Conservation (phyloP, 768 basidiomycete species). For the Obba rivulosa region DNA sequence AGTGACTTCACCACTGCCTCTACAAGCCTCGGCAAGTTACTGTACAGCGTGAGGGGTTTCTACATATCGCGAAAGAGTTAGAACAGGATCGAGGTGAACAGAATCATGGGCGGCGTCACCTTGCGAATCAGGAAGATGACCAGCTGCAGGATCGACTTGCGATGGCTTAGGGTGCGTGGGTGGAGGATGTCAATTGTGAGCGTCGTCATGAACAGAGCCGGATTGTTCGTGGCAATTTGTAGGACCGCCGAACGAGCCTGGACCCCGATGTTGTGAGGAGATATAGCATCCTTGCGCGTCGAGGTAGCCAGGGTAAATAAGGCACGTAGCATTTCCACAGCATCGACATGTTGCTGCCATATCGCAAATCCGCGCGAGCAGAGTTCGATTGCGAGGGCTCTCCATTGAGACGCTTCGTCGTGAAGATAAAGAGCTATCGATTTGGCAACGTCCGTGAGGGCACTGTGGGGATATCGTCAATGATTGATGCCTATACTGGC, state of each 20-base stretch:
- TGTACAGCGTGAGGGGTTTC: conserved; percentile 82
- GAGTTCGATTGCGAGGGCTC: conserved; percentile 79
- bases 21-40: conserved; percentile 78
- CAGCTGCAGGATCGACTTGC: conserved; percentile 87
- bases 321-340: conserved; percentile 80
- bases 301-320: conserved; percentile 79
- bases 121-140: conserved; percentile 92
- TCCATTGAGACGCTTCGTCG: conserved; percentile 60
- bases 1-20: conserved; percentile 96
- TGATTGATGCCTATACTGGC: not conserved
- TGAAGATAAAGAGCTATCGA: conserved; percentile 77
- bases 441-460: conserved; percentile 78
- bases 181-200: conserved; percentile 85
- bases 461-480: conserved; percentile 34
- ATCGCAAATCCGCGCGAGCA: conserved; percentile 88
- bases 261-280: conserved; percentile 59
- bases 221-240: conserved; percentile 77
- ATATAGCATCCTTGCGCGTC: conserved; percentile 62
- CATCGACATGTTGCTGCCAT: conserved; percentile 93
- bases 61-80: conserved; percentile 22
- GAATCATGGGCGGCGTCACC: conserved; percentile 30
- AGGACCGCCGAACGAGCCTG: conserved; percentile 83
- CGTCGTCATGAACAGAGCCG: conserved; percentile 91
- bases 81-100: not conserved
- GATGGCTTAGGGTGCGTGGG: conserved; percentile 65